Conservation (phyloP, 140 eudicot species). For the Stevia rebaudiana region DNA sequence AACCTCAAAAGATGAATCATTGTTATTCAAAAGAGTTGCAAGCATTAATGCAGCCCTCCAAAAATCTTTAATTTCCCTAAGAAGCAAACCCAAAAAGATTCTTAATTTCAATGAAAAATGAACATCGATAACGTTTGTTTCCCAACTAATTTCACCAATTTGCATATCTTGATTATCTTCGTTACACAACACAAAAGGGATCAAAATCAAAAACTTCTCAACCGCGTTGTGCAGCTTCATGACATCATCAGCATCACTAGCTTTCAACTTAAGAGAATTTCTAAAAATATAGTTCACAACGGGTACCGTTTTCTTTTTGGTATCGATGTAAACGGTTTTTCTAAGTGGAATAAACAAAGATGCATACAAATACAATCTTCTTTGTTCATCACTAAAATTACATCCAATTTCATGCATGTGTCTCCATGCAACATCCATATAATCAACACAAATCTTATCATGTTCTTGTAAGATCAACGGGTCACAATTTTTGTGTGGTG, state of each 20-base stretch:
- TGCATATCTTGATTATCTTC: slow-evolving; percentile 32
- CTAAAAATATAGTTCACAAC: slow-evolving; percentile 48
- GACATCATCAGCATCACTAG: slow-evolving; percentile 76
- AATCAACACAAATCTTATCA: slow-evolving; percentile 2
- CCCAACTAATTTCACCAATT: slow-evolving; percentile 38
- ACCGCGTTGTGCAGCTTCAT: slow-evolving; percentile 31
- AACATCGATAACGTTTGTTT: slow-evolving; percentile 44
- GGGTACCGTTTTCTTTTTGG: slow-evolving; percentile 56
- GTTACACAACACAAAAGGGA: slow-evolving; percentile 45
- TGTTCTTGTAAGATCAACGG: background rate
- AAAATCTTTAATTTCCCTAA: slow-evolving; percentile 76
- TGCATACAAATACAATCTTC: slow-evolving; percentile 28
- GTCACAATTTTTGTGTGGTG: slow-evolving; percentile 9
- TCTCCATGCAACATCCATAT: slow-evolving; percentile 16
- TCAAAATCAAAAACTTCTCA: slow-evolving; percentile 51
- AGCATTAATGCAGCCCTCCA: slow-evolving; percentile 73
- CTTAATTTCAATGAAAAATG: slow-evolving; percentile 41
- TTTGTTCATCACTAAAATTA: slow-evolving; percentile 9
- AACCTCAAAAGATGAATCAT: slow-evolving; percentile 18
- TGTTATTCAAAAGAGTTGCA: slow-evolving; percentile 43
- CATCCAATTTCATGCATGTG: slow-evolving; percentile 2
- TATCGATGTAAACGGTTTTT: slow-evolving; percentile 41
- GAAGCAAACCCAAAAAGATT: slow-evolving; percentile 60
- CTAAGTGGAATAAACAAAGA: slow-evolving; percentile 58
- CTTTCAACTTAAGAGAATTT: slow-evolving; percentile 70